Evolutionary conservation across 331 rosid genomes (phyloP), one percentile per base, ranked within the genome.

Genomic region (Pyrus hybrid): DNA sequence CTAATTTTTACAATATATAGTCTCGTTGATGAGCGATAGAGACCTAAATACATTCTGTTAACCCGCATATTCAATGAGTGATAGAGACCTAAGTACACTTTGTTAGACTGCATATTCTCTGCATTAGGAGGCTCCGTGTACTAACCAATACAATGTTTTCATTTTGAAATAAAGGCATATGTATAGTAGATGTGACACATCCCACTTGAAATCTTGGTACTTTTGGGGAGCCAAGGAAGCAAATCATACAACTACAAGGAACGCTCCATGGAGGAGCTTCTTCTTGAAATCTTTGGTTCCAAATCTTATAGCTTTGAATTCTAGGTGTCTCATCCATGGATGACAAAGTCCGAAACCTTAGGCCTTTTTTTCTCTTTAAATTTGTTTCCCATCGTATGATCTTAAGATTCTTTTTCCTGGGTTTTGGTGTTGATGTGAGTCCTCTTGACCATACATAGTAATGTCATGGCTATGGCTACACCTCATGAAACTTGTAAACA

Each of bases 331-430:
- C 43, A 12, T 68, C 35, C 35, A n/a, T 2, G 14, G 62, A 47
- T 26, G 70, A 32, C 80, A 28, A 17, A 21, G 26, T 60, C 76
- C 77, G 68, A 53, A 80, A 35, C 41, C 37, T 29, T 5, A 28
- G 83, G 68, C 63, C 49, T 30, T 11, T 37, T 54, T 37, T 25
- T 1, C 11, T 35, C 41, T 60, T 60, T 23, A 23, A 16, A 60
- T 35, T 60, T 61, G 5, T 71, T 53, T 71, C 64, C 28, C 30
- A 30, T 30, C 63, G 30, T 49, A 63, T 22, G 22, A 8, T 41
- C 25, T 47, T 56, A 8, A 73, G 75, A 79, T 79, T 79, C 70
- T 54, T 30, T 66, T 65, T 67, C 67, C 67, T 54, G 66, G 70
- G 23, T 7, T 72, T 23, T 73, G 26, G 68, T 37, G 2, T 25